phyloP scores from a whole-genome alignment of 2,329 filamentous ascomycete species.

The Penicillium sp. region DNA sequence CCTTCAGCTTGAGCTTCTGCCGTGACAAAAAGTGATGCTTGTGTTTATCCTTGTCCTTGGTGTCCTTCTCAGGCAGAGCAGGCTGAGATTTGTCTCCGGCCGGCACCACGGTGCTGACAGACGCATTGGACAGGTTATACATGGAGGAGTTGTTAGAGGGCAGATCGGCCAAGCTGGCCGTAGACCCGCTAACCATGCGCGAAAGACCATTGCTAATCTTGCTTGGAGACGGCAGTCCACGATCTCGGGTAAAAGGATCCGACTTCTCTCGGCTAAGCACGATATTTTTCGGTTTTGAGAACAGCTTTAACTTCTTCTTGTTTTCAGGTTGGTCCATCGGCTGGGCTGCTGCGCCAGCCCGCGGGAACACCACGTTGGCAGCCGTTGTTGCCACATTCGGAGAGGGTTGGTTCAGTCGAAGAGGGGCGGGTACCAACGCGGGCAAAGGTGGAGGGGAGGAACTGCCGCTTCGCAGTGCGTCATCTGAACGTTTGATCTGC shows the following conservation, averaged over 20 bases:
- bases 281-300: conserved; percentile 67
- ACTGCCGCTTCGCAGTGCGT: conserved; percentile 33
- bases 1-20: conserved; percentile 65
- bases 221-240: conserved; percentile 60
- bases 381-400: conserved; percentile 60
- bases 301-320: conserved; percentile 68
- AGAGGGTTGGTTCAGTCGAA: conserved; percentile 24
- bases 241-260: conserved; percentile 48
- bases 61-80: conserved; percentile 42
- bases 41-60: conserved; percentile 50
- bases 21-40: conserved; percentile 67
- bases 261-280: conserved; percentile 60
- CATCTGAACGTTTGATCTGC: conserved; percentile 36
- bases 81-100: conserved; percentile 34
- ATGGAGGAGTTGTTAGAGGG: conserved; percentile 57
- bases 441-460: conserved; percentile 28
- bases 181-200: conserved; percentile 60
- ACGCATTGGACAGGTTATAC: conserved; percentile 63
- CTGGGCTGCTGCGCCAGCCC: conserved; percentile 43
- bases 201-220: conserved; percentile 57
- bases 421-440: conserved; percentile 30
- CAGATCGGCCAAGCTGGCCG: conserved; percentile 59
- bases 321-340: conserved; percentile 50
- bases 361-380: conserved; percentile 63
- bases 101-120: conserved; percentile 62